Evolutionary conservation across 2,329 filamentous ascomycete genomes (phyloP).

Genomic region (Colletotrichum nymphaeae): DNA sequence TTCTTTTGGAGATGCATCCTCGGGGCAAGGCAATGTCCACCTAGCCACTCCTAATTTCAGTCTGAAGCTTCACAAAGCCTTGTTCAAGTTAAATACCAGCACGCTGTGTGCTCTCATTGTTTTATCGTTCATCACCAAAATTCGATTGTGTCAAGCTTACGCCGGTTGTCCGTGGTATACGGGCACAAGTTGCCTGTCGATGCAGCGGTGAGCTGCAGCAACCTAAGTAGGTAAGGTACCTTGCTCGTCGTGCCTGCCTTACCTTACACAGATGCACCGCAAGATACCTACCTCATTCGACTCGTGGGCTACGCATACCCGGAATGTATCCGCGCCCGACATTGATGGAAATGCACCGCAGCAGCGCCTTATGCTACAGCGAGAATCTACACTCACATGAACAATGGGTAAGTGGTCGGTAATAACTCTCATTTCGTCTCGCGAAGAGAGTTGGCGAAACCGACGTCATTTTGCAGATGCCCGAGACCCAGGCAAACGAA

Average conservation of each 20-base stretch:
- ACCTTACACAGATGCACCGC: background rate
- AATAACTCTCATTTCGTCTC: background rate
- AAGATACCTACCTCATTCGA: background rate
- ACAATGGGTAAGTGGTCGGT: background rate
- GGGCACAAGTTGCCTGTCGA: constrained; percentile 5
- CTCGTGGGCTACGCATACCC: background rate
- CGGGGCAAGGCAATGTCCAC: background rate
- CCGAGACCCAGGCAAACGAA: background rate
- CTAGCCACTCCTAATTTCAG: background rate
- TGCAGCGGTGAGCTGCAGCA: constrained; percentile 27
- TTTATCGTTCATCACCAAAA: background rate
- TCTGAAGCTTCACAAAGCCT: background rate
- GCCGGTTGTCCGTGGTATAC: background rate
- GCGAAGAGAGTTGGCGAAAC: background rate
- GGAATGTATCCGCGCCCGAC: background rate
- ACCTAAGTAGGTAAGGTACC: background rate
- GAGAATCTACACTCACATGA: background rate
- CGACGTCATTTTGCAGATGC: constrained; percentile 10
- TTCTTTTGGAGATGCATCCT: background rate
- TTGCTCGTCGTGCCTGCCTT: too few species aligned
- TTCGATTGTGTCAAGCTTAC: background rate
- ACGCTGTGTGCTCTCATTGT: background rate
- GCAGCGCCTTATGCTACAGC: background rate
- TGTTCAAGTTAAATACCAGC: background rate
- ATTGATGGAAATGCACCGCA: background rate